A percentile compares a stretch with the other conserved stretches of the same genome.
Evolutionary conservation across 2,329 filamentous ascomycete species (phyloP).

Genomic region (Dactylellina drechsleri): DNA sequence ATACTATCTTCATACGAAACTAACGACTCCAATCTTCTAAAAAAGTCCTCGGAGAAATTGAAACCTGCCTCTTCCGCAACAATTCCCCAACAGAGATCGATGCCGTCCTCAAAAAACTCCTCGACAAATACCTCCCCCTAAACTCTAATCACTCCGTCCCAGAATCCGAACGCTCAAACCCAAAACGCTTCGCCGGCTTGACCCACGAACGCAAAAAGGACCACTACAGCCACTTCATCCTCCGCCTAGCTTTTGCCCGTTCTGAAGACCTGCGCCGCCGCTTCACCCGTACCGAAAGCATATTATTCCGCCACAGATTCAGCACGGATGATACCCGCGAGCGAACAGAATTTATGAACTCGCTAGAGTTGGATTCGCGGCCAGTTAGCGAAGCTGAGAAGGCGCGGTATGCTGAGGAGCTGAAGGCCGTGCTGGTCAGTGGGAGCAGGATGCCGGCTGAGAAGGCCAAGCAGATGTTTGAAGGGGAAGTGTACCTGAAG

Average conservation of each 20-base stretch:
- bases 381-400: constrained; percentile 82
- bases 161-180: constrained; percentile 63
- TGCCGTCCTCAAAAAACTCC: constrained; percentile 82
- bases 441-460: constrained; percentile 59
- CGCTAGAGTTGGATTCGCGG: constrained; percentile 85
- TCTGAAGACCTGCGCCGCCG: constrained; percentile 89
- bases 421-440: constrained; percentile 61
- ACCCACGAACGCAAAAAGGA: constrained; percentile 82
- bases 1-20: neutral
- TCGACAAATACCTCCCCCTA: constrained; percentile 87
- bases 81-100: constrained; percentile 82
- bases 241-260: constrained; percentile 88
- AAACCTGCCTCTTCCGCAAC: constrained; percentile 96
- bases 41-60: constrained; percentile 83
- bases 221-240: constrained; percentile 97
- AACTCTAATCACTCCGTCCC: constrained; percentile 76
- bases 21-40: neutral
- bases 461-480: constrained; percentile 62
- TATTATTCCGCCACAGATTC: constrained; percentile 86
- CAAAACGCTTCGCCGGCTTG: constrained; percentile 17
- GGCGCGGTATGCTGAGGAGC: constrained; percentile 66
- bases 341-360: constrained; percentile 77
- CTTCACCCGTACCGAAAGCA: constrained; percentile 86
- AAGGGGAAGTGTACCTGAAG: constrained; percentile 93
- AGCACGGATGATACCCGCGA: constrained; percentile 79